Conservation (phyloP, 164 flowering plant species). For the Vitis riparia region DNA sequence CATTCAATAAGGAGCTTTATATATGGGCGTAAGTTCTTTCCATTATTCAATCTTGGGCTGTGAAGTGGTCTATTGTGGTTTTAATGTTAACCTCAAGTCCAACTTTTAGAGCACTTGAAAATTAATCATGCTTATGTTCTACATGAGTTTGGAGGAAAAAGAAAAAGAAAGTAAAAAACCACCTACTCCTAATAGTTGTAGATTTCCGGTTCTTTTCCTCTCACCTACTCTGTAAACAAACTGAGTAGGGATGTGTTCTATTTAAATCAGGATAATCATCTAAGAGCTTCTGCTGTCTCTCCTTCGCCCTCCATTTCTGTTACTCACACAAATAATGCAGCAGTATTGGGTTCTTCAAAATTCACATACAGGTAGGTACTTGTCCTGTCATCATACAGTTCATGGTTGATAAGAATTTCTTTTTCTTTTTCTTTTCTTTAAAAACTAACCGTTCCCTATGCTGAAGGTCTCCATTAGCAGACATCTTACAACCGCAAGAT, state of each 20-base stretch:
- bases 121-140: no score
- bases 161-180: no score
- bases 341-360: conserved; percentile 55
- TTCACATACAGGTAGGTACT: conserved; percentile 55
- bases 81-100: no score
- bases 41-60: no score
- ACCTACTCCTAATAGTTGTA: no score
- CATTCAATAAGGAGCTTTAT: no score
- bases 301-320: conserved; percentile 40
- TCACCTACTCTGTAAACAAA: no score
- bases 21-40: no score
- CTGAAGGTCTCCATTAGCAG: conserved; percentile 79
- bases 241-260: not conserved
- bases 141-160: no score
- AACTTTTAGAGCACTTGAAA: no score
- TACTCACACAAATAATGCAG: conserved; percentile 33
- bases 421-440: not conserved
- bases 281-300: conserved; percentile 41
- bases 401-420: not conserved
- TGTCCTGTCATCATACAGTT: not conserved
- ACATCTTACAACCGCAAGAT: conserved; percentile 65
- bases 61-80: no score
- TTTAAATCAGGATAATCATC: conserved; percentile 43
- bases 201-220: no score
- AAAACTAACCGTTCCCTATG: conserved; percentile 20